These are phyloP conservation scores for Rhodotorula diobovata DNA, from an alignment of 768 basidiomycete genomes.

Conservation along the genomic window DNA sequence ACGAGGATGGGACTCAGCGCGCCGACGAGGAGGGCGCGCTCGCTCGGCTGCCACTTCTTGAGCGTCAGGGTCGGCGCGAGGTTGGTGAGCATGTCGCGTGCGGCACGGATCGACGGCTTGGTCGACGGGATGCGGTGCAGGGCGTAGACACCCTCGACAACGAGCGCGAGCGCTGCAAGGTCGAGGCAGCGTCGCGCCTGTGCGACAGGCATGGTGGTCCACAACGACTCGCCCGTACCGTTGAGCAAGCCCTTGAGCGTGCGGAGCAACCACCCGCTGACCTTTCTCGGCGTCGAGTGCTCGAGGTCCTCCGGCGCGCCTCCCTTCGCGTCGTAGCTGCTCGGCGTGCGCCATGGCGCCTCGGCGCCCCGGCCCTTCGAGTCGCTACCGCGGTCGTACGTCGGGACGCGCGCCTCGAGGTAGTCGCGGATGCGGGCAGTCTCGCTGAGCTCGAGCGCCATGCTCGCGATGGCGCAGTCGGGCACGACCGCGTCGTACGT, in stretches of 20 bases:
- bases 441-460: conserved; percentile 58
- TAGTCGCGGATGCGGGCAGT: conserved; percentile 65
- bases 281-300: conserved; percentile 48
- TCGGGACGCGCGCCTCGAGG: conserved; percentile 45
- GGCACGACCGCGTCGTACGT: conserved; percentile 56
- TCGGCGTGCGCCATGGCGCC: conserved; percentile 59
- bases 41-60: conserved; percentile 58
- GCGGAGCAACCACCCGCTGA: conserved; percentile 49
- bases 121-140: conserved; percentile 45
- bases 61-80: conserved; percentile 50
- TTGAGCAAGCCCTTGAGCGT: conserved; percentile 16
- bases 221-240: conserved; percentile 13
- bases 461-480: conserved; percentile 61
- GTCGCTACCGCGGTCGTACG: conserved; percentile 43
- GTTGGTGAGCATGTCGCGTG: conserved; percentile 56
- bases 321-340: conserved; percentile 48
- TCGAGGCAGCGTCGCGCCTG: conserved; percentile 66
- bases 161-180: conserved; percentile 59
- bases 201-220: conserved; percentile 48
- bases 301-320: conserved; percentile 51
- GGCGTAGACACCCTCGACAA: conserved; percentile 56
- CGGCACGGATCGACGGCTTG: conserved; percentile 64
- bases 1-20: conserved; percentile 64
- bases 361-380: conserved; percentile 50
- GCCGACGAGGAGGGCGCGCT: conserved; percentile 62